Conservation (phyloP, 75 land plant genomes). For the Pinus tabuliformis region DNA sequence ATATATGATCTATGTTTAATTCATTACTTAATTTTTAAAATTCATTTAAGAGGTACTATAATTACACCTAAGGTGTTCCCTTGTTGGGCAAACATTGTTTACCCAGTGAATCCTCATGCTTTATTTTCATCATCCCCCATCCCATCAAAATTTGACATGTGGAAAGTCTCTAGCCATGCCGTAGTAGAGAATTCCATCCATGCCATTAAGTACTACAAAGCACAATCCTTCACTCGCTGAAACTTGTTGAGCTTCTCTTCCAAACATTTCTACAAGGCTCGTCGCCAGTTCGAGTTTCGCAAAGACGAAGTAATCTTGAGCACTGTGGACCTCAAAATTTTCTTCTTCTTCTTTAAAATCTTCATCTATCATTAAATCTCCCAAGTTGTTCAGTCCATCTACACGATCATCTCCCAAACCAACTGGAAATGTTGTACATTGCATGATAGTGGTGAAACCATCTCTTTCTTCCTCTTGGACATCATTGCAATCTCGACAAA, state of each 20-base stretch:
- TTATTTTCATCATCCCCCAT: too few relatives aligned
- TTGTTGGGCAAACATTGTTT: too few relatives aligned
- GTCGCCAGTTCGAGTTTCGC: neutral
- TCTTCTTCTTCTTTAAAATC: neutral
- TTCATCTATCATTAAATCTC: neutral
- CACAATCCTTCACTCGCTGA: neutral
- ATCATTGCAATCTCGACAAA: neutral
- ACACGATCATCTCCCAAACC: neutral
- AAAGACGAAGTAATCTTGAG: neutral
- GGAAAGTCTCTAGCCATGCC: neutral
- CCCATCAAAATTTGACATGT: too few relatives aligned
- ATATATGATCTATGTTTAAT: too few relatives aligned
- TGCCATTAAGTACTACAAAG: neutral
- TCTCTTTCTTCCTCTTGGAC: neutral
- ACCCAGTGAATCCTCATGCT: too few relatives aligned
- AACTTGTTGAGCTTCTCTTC: constrained; percentile 1
- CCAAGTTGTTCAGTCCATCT: neutral
- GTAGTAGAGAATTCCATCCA: neutral
- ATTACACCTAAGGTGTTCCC: too few relatives aligned
- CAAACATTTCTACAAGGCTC: neutral
- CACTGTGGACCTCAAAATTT: neutral
- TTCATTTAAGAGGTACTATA: too few relatives aligned
- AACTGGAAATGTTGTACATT: neutral
- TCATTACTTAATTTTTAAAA: too few relatives aligned
- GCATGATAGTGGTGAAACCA: neutral